Evolutionary conservation across 345 rosid species (phyloP).

Genomic region (thale cress (Arabidopsis thaliana)): DNA sequence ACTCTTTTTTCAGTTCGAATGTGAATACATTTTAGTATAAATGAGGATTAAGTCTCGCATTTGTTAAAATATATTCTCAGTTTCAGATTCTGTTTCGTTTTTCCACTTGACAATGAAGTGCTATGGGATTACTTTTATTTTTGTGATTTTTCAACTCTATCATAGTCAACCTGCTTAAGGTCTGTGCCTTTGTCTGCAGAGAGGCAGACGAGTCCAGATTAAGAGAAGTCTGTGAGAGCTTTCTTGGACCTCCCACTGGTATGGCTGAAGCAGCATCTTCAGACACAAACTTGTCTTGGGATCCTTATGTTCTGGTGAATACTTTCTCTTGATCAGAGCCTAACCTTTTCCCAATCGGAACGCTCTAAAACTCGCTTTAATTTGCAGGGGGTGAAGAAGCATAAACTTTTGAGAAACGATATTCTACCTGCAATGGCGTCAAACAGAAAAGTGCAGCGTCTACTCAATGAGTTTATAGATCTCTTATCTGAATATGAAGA

Average conservation of each 20-base stretch:
- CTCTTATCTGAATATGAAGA: conserved; percentile 86
- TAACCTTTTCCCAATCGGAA: not conserved
- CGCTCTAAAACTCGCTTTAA: not conserved
- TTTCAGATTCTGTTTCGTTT: conserved; percentile 2
- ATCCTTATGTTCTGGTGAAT: conserved; percentile 86
- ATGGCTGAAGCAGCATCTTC: conserved; percentile 64
- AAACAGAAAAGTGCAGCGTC: conserved; percentile 93
- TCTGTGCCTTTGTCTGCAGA: conserved; percentile 51
- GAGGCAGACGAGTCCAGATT: conserved; percentile 96
- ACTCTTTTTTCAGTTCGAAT: not conserved
- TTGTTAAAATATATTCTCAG: not conserved
- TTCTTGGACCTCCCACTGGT: conserved; percentile 97
- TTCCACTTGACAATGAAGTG: not conserved
- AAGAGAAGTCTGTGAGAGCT: conserved; percentile 93
- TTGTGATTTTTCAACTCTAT: not conserved
- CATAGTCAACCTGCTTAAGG: not conserved
- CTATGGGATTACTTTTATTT: conserved; percentile 2
- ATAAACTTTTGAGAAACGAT: conserved; percentile 82
- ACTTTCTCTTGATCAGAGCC: conserved; percentile 27
- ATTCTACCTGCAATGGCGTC: conserved; percentile 98
- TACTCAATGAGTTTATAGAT: conserved; percentile 94
- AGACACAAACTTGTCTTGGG: conserved; percentile 72
- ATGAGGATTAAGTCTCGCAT: conserved; percentile 1
- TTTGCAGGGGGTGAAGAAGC: conserved; percentile 90
- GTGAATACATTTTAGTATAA: not conserved